Conservation (phyloP, 1,284 basidiomycete species). For the Neolentinus lepideus region DNA sequence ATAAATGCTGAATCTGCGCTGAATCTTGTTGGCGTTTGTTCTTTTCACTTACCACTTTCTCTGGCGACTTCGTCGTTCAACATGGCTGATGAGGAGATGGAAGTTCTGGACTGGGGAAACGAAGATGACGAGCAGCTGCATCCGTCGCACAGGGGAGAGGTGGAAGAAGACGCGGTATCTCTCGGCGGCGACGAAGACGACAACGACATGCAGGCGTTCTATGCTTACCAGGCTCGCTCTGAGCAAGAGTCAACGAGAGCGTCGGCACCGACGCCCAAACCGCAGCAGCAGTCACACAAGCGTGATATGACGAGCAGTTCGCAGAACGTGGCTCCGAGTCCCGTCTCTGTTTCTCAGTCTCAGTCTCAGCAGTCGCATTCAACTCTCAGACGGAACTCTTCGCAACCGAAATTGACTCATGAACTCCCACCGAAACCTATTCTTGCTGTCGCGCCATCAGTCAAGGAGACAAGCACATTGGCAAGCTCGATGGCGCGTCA, state of each 20-base stretch:
- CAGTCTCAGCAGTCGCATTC: constrained; percentile 9
- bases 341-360: background rate
- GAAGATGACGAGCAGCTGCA: constrained; percentile 48
- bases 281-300: constrained; percentile 2
- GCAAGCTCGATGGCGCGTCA: constrained; percentile 28
- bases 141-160: constrained; percentile 25
- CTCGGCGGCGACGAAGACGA: constrained; percentile 69
- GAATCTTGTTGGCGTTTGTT: constrained; percentile 10
- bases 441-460: constrained; percentile 42
- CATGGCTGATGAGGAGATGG: constrained; percentile 60
- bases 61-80: constrained; percentile 9
- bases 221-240: constrained; percentile 23
- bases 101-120: constrained; percentile 69
- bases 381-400: constrained; percentile 18
- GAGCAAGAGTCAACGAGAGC: constrained; percentile 14
- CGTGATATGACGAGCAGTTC: constrained; percentile 1
- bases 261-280: constrained; percentile 10
- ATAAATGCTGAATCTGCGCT: constrained; percentile 2
- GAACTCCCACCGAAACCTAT: constrained; percentile 70
- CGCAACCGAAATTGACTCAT: constrained; percentile 38
- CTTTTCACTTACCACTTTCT: background rate
- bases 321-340: background rate
- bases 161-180: constrained; percentile 62
- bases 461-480: constrained; percentile 43
- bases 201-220: constrained; percentile 37